A percentile compares a stretch with the other conserved stretches of the same genome.
These are phyloP conservation scores for Fusarium longipes DNA, from an alignment of 2,329 filamentous ascomycete species.

Conservation along the genomic window DNA sequence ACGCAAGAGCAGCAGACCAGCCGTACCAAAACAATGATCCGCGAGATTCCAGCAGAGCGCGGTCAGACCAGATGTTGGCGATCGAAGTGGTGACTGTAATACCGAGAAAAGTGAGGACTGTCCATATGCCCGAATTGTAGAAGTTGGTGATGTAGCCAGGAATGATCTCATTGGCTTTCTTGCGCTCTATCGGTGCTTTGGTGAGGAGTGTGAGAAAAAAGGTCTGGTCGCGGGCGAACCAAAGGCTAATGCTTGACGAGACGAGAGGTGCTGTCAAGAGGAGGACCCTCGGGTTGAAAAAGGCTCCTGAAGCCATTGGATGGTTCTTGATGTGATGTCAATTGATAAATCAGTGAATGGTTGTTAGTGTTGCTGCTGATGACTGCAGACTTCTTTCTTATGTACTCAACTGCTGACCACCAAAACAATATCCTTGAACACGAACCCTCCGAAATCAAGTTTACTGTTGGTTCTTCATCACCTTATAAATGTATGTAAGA, in stretches of 20 bases:
- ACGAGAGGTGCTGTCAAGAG: slow-evolving; percentile 59
- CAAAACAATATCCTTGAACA: neutral
- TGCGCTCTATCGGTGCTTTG: slow-evolving; percentile 42
- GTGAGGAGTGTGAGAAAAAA: slow-evolving; percentile 56
- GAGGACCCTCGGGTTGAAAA: slow-evolving; percentile 53
- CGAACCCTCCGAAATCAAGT: neutral
- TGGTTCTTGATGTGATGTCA: slow-evolving; percentile 26
- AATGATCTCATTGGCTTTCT: slow-evolving; percentile 52
- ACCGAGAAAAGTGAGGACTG: slow-evolving; percentile 51
- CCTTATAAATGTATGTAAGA: neutral
- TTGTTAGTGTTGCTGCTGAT: neutral
- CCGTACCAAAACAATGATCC: slow-evolving; percentile 50
- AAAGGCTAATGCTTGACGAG: slow-evolving; percentile 59
- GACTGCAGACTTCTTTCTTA: neutral
- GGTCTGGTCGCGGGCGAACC: slow-evolving; percentile 59
- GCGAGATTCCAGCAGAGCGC: slow-evolving; percentile 38
- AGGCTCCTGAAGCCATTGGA: slow-evolving; percentile 54
- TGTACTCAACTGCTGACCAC: neutral
- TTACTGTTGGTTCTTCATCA: slow-evolving; percentile 4
- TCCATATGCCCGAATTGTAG: slow-evolving; percentile 52
- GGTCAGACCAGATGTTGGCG: slow-evolving; percentile 43
- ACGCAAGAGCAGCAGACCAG: slow-evolving; percentile 47
- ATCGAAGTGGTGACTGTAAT: slow-evolving; percentile 50
- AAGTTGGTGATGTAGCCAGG: slow-evolving; percentile 58
- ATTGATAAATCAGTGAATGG: neutral